Conservation (phyloP, 2,329 filamentous ascomycete genomes). For the Cladorrhinum sp. region DNA sequence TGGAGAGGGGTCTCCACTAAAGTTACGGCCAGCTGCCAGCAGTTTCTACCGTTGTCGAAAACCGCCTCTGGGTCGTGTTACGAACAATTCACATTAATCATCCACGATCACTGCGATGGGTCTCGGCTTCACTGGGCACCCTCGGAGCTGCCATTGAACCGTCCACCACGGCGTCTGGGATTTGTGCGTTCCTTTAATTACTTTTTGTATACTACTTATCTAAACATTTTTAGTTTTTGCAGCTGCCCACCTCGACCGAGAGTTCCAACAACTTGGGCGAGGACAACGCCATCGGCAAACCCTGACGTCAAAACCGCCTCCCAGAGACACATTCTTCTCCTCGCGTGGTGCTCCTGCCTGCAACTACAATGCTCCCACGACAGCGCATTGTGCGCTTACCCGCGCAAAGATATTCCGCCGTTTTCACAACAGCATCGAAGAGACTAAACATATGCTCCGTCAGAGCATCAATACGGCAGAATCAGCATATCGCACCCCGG, state of each 20-base stretch:
- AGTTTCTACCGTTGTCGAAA: slow-evolving; percentile 21
- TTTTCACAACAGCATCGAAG: slow-evolving; percentile 16
- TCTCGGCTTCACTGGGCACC: slow-evolving; percentile 19
- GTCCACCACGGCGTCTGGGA: slow-evolving; percentile 2
- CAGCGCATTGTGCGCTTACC: slow-evolving; percentile 26
- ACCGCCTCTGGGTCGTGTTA: slow-evolving; percentile 4
- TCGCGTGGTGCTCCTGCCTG: not conserved
- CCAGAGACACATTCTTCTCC: not conserved
- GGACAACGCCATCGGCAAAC: slow-evolving; percentile 13
- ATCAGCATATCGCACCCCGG: slow-evolving; percentile 13
- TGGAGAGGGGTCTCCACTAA: slow-evolving; percentile 8
- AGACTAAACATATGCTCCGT: slow-evolving; percentile 17
- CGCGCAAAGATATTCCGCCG: slow-evolving; percentile 17
- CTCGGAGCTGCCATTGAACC: slow-evolving; percentile 19
- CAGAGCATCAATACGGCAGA: slow-evolving; percentile 17
- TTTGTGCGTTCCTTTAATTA: slow-evolving; percentile 6
- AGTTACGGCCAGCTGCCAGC: slow-evolving; percentile 18
- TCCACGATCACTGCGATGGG: slow-evolving; percentile 22
- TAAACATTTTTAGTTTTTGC: slow-evolving; percentile 1
- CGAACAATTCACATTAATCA: slow-evolving; percentile 25
- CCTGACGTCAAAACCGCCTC: slow-evolving; percentile 21
- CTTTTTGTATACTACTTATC: slow-evolving; percentile 17
- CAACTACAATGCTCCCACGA: slow-evolving; percentile 26
- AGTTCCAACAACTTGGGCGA: slow-evolving; percentile 7
- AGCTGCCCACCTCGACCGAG: not conserved